These are phyloP conservation scores for Podila horticola DNA, from an alignment of 192 early-diverging fungal genomes.

Conservation along the genomic window DNA sequence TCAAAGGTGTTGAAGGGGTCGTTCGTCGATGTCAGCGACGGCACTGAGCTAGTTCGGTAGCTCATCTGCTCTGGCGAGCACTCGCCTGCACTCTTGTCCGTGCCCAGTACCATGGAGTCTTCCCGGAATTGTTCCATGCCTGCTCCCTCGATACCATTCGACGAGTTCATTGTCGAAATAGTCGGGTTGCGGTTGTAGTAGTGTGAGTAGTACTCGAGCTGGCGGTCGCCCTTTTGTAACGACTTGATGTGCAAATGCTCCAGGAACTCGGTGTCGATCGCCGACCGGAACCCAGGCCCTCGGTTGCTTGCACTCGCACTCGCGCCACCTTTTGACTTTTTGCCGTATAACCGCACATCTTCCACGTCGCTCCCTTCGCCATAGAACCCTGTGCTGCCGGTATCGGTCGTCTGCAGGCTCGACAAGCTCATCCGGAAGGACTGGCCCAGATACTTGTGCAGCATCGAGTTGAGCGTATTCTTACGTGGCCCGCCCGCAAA, in stretches of 20 bases:
- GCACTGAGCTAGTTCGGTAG: conserved; percentile 31
- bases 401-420: not conserved
- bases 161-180: conserved; percentile 10
- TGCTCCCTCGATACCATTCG: not conserved
- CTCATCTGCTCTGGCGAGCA: not conserved
- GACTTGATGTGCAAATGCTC: conserved; percentile 40
- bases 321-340: not conserved
- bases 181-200: conserved; percentile 32
- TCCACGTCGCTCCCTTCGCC: not conserved
- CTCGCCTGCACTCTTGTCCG: not conserved
- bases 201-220: conserved; percentile 28
- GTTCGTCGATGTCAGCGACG: conserved; percentile 42
- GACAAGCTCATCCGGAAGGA: conserved; percentile 37
- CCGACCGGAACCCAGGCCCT: conserved; percentile 14
- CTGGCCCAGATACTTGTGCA: conserved; percentile 27
- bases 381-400: conserved; percentile 2
- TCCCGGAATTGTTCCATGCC: not conserved
- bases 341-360: no score
- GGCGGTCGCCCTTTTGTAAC: conserved; percentile 17
- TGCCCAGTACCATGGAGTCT: not conserved
- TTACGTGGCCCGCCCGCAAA: conserved; percentile 3
- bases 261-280: conserved; percentile 27
- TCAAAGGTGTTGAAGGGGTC: conserved; percentile 52
- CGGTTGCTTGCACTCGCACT: not conserved
- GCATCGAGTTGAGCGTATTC: conserved; percentile 38